Conservation (phyloP, 208 protist genomes). For the Acanthamoeba rhysodes region DNA sequence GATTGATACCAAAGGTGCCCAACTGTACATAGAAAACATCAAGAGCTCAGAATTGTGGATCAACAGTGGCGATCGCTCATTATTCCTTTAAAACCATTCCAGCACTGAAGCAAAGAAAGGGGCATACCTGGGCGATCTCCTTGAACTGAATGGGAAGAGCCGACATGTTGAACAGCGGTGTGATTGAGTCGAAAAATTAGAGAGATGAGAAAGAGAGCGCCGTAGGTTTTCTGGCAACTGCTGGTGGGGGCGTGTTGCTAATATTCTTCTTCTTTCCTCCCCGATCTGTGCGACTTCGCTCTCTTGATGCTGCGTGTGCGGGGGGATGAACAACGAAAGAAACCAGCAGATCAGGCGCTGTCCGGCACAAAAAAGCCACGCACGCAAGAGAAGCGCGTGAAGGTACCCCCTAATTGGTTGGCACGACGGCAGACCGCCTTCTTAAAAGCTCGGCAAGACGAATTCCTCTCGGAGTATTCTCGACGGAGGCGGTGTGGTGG, state of each 20-base stretch:
- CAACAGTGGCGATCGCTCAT: not conserved
- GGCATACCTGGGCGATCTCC: conserved; percentile 55
- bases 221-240: not conserved
- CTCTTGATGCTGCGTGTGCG: not conserved
- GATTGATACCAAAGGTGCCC: conserved; percentile 92
- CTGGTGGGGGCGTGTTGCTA: not conserved
- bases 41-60: not conserved
- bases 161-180: conserved; percentile 18
- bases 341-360: not conserved
- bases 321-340: not conserved
- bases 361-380: not conserved
- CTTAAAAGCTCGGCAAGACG: not conserved
- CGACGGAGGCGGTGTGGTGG: too few species aligned
- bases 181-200: not conserved
- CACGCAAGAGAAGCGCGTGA: not conserved
- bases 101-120: too few species aligned
- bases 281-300: not conserved
- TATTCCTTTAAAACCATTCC: too few species aligned
- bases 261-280: not conserved
- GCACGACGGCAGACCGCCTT: not conserved
- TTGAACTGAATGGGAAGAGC: conserved; percentile 75
- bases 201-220: not conserved
- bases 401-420: conserved; percentile 4
- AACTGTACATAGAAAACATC: conserved; percentile 3
- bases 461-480: conserved; percentile 15